Base-by-base conservation (phyloP, 306 rosid genomes). In the Myrica gale region DNA sequence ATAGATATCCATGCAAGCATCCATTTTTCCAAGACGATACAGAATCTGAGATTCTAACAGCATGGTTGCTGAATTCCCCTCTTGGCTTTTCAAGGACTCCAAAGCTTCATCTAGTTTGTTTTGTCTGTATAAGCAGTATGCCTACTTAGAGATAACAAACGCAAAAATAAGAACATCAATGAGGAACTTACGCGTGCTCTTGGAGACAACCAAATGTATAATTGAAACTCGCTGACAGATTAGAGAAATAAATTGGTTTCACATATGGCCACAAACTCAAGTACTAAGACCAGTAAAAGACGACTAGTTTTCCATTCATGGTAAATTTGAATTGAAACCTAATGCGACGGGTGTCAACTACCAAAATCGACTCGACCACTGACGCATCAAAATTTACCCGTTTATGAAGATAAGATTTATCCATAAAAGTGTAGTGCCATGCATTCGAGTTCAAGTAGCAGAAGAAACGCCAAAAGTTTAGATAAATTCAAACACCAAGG, bases 81-180 rank as follows among this genome's bases (percentile, higher is more conserved):
- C 97, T 68, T 75, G 90, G 75, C 66, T 81, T 80, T 80, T 85
- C 86, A 92, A 75, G 72, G 89, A 83, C 71, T 82, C 86, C 82
- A 95, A 74, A 44, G 98, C 98, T 82, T 95, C 99, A 77, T 88
- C 88, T 71, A 92, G 81, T 86, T 90, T 89, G 85, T 95, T 95
- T 84, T 89, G 90, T 89, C 96, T 90, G 91, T 95, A 95, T 74
- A 95, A 88, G 91, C 97, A 92, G 87, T 95, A 95, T 60, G 97
- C 99, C 97, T 95, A 76, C 86, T 79, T 68, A 73, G 68, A 78
- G 63, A 87, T 71, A 81, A 63, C 61, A 71, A 72, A 61, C 68
- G 42, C 50, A 81, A 61, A 55, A 54, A 68, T 52, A 78, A 48
- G 48, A 76, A 51, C 42, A 78, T 65, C 81, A 77, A 76, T 62